phyloP scores from a whole-genome alignment of 176 grass and related monocot genomes.

The Cocos nucifera region DNA sequence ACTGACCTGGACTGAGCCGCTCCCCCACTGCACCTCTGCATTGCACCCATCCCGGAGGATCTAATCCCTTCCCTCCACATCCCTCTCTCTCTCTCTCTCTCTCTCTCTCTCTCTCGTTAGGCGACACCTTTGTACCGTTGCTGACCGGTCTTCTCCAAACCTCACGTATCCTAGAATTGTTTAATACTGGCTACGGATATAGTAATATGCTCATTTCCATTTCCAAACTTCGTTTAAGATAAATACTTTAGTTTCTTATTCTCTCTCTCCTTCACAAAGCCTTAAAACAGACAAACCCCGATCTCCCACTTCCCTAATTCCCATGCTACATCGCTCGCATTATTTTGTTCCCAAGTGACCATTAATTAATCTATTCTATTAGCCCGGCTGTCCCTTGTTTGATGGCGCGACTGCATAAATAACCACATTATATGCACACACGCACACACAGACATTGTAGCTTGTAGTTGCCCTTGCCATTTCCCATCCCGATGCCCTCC shows the following conservation, averaged over 20 bases:
- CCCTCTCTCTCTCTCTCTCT: too few relatives aligned
- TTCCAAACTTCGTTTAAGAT: too few relatives aligned
- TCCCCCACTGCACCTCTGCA: neutral
- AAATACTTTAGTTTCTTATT: too few relatives aligned
- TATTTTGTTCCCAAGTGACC: conserved; percentile 5
- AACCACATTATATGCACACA: neutral
- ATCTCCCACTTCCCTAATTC: conserved; percentile 30
- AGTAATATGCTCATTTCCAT: too few relatives aligned
- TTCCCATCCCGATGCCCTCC: conserved; percentile 13
- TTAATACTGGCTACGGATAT: neutral
- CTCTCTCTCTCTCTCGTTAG: too few relatives aligned
- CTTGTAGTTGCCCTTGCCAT: neutral
- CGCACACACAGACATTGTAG: neutral
- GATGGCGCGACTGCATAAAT: neutral
- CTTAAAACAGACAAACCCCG: conserved; percentile 36
- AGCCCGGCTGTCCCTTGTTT: too few relatives aligned
- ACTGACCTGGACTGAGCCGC: too few relatives aligned
- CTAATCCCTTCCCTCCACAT: too few relatives aligned
- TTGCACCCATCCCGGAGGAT: conserved; percentile 11
- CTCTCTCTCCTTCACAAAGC: too few relatives aligned
- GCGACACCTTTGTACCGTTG: conserved; percentile 17
- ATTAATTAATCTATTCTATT: conserved; percentile 10
- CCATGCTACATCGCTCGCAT: conserved; percentile 4
- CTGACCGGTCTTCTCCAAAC: conserved; percentile 28
- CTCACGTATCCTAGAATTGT: neutral